Evolutionary conservation across 495 filamentous ascomycete species (phyloP).

Genomic region (Aspergillus asperescens): DNA sequence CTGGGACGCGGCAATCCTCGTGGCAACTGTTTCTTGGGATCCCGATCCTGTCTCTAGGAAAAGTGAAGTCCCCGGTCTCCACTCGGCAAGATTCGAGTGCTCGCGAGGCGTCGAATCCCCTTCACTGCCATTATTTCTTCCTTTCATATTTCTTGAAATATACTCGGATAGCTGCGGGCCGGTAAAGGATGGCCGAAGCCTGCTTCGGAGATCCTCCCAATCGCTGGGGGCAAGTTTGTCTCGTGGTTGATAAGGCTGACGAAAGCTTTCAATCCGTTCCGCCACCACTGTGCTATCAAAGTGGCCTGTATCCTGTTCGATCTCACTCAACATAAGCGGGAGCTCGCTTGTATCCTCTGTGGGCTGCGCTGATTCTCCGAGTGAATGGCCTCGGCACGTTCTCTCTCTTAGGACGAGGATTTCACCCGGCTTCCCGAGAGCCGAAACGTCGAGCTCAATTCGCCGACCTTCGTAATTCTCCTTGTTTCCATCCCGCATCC

Average conservation of each 20-base stretch:
- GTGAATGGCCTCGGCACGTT: slow-evolving; percentile 12
- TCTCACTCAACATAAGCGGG: slow-evolving; percentile 27
- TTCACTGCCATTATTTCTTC: background rate
- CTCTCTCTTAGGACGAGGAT: slow-evolving; percentile 34
- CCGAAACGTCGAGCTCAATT: slow-evolving; percentile 28
- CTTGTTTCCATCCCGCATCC: too few species aligned
- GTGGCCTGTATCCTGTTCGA: slow-evolving; percentile 22
- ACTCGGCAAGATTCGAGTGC: slow-evolving; percentile 9
- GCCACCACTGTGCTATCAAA: slow-evolving; percentile 8
- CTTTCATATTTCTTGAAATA: slow-evolving; percentile 7
- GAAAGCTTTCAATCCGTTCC: slow-evolving; percentile 25
- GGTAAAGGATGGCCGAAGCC: slow-evolving; percentile 34
- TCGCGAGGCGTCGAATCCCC: background rate
- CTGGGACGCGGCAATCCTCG: slow-evolving; percentile 14
- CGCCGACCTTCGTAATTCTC: too few species aligned
- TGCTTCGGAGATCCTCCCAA: slow-evolving; percentile 26
- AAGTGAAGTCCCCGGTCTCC: slow-evolving; percentile 30
- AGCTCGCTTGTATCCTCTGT: slow-evolving; percentile 9
- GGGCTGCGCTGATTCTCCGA: background rate
- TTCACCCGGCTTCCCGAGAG: slow-evolving; percentile 39
- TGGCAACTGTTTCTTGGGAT: slow-evolving; percentile 4
- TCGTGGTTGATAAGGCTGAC: slow-evolving; percentile 12
- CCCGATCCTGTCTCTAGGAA: slow-evolving; percentile 17
- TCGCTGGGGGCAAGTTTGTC: slow-evolving; percentile 24
- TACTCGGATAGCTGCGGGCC: slow-evolving; percentile 31